Evolutionary conservation across 2,329 filamentous ascomycete genomes (phyloP).

Genomic region (Cryphonectria naterciae): DNA sequence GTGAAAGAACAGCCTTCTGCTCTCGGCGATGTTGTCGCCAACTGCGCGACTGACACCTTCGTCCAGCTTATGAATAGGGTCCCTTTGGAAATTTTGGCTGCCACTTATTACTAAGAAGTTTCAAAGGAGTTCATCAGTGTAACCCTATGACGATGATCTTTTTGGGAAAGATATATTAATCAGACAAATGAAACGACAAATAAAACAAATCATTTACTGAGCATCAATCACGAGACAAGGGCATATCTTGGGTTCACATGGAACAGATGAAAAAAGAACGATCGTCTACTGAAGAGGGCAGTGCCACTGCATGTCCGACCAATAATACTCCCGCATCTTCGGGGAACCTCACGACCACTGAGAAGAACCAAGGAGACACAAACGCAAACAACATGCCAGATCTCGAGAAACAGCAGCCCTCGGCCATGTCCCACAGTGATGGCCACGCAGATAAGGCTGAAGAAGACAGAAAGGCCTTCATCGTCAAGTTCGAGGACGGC

Average conservation of each 20-base stretch:
- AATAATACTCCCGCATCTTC: not conserved
- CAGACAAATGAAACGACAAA: not conserved
- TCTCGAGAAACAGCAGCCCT: not conserved
- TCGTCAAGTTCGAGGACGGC: slow-evolving; percentile 31
- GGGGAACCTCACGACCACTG: not conserved
- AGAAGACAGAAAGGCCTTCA: not conserved
- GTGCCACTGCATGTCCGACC: not conserved
- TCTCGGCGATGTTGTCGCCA: not conserved
- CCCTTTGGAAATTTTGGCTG: not conserved
- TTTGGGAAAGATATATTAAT: not conserved
- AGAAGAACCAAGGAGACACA: not conserved
- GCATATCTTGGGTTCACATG: not conserved
- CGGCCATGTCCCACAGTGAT: not conserved
- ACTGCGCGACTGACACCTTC: not conserved
- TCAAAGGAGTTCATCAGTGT: not conserved
- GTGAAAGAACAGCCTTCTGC: not conserved
- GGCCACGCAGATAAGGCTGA: not conserved
- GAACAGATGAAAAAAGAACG: not conserved
- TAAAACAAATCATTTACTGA: not conserved
- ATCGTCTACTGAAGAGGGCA: not conserved
- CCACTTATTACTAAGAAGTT: not conserved
- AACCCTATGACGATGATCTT: not conserved
- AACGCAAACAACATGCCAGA: not conserved
- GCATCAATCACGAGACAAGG: not conserved
- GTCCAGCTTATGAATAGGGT: not conserved